A percentile compares a stretch with the other conserved stretches of the same genome.
Evolutionary conservation across 1,284 basidiomycete genomes (phyloP).

Genomic region (Fomes fomentarius): DNA sequence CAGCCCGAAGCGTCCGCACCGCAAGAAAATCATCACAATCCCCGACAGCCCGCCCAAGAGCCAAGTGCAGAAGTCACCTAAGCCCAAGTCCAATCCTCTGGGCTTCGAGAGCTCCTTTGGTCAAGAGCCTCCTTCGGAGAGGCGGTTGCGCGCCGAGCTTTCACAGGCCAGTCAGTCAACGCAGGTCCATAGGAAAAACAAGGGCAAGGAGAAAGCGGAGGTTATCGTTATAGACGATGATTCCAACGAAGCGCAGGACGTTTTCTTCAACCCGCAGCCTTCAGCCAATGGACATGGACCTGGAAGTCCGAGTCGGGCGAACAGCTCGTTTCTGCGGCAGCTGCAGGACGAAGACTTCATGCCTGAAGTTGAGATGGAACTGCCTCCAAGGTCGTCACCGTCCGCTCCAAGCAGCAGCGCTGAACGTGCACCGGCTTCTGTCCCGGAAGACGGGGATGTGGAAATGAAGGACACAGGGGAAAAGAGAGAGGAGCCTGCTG

Average conservation of each 20-base stretch:
- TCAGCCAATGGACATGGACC: not conserved
- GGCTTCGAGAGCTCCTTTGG: conserved; percentile 42
- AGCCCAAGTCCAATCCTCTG: conserved; percentile 18
- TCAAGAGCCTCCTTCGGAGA: conserved; percentile 22
- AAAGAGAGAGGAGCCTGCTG: conserved; percentile 31
- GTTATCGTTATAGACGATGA: conserved; percentile 3
- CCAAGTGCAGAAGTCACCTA: not conserved
- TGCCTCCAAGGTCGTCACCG: not conserved
- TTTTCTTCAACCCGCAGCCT: conserved; percentile 13
- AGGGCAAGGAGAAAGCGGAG: conserved; percentile 28
- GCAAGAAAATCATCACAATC: conserved; percentile 15
- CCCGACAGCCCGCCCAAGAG: conserved; percentile 20
- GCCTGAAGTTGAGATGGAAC: not conserved
- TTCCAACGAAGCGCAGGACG: conserved; percentile 1
- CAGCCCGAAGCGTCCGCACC: conserved; percentile 10
- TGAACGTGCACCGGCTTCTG: not conserved
- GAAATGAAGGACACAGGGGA: conserved; percentile 25
- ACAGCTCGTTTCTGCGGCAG: not conserved
- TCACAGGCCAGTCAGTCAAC: conserved; percentile 16
- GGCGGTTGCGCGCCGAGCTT: conserved; percentile 11
- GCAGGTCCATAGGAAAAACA: conserved; percentile 8
- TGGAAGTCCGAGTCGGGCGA: conserved; percentile 27
- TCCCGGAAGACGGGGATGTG: conserved; percentile 15
- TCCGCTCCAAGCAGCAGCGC: not conserved
- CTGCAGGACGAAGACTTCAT: not conserved